These are phyloP conservation scores for Ascochyta pisi DNA, from an alignment of 2,329 filamentous ascomycete genomes.

Conservation along the genomic window DNA sequence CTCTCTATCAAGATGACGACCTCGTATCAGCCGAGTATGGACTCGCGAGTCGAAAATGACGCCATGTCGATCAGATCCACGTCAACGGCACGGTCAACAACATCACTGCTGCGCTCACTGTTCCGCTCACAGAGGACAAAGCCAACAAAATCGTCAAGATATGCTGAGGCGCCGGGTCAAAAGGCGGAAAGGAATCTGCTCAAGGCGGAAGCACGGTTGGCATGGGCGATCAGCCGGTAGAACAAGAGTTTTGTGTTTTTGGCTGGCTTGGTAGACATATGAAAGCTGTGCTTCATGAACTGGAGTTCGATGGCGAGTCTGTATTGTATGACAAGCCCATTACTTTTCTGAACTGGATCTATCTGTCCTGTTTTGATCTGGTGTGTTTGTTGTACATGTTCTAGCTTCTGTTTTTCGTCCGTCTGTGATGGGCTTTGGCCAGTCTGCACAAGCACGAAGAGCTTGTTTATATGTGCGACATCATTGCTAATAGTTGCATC, in stretches of 20 bases:
- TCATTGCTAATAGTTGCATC: too few relatives aligned
- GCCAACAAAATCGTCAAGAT: constrained; percentile 1
- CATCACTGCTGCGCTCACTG: constrained; percentile 31
- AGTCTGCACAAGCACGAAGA: too few relatives aligned
- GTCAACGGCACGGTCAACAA: constrained; percentile 35
- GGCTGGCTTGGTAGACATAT: not conserved
- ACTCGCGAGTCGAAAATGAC: constrained; percentile 14
- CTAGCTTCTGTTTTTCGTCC: too few relatives aligned
- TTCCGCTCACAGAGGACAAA: constrained; percentile 22
- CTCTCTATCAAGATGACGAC: constrained; percentile 5
- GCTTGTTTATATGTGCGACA: too few relatives aligned
- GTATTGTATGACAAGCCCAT: too few relatives aligned
- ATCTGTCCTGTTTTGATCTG: too few relatives aligned
- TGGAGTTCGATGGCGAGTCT: too few relatives aligned
- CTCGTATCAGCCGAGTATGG: constrained; percentile 2
- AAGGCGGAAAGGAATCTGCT: constrained; percentile 19
- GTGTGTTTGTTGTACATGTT: too few relatives aligned
- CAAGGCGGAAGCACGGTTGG: constrained; percentile 28
- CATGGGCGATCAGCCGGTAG: constrained; percentile 13
- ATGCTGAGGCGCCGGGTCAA: constrained; percentile 12
- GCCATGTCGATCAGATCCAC: constrained; percentile 28
- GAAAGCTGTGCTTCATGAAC: too few relatives aligned
- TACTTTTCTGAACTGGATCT: too few relatives aligned
- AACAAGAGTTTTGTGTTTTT: too few relatives aligned
- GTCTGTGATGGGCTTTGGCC: too few relatives aligned